Evolutionary conservation across 129 eudicot species (phyloP).

Genomic region (Chrysanthemum makinoi): DNA sequence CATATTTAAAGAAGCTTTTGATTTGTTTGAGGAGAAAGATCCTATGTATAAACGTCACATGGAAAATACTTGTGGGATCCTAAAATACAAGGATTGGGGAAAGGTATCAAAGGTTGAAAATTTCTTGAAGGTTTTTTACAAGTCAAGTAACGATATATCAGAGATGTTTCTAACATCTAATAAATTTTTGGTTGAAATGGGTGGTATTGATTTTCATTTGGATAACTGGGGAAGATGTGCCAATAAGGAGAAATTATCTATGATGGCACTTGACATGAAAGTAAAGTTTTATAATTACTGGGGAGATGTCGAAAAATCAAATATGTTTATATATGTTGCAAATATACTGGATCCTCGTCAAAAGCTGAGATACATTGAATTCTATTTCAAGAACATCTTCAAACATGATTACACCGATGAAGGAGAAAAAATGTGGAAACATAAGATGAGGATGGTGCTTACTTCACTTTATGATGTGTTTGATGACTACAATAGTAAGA

Average conservation of each 20-base stretch:
- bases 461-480: conserved; percentile 5
- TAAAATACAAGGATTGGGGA: neutral
- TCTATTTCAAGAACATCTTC: no score
- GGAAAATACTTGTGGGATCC: neutral
- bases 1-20: no score
- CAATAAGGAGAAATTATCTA: neutral
- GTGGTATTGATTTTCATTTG: neutral
- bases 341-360: neutral
- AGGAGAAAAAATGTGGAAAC: conserved; percentile 2
- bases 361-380: neutral
- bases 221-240: neutral
- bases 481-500: conserved; percentile 5
- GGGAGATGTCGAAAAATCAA: neutral
- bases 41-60: neutral
- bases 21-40: neutral
- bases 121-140: neutral
- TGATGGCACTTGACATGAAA: neutral
- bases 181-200: neutral
- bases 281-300: neutral
- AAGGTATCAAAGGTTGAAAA: neutral
- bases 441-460: conserved; percentile 6
- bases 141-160: neutral
- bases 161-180: neutral
- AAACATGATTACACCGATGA: neutral
- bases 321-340: neutral